phyloP scores from a whole-genome alignment of 2,329 filamentous ascomycete genomes.

The Akanthomyces lecanii region DNA sequence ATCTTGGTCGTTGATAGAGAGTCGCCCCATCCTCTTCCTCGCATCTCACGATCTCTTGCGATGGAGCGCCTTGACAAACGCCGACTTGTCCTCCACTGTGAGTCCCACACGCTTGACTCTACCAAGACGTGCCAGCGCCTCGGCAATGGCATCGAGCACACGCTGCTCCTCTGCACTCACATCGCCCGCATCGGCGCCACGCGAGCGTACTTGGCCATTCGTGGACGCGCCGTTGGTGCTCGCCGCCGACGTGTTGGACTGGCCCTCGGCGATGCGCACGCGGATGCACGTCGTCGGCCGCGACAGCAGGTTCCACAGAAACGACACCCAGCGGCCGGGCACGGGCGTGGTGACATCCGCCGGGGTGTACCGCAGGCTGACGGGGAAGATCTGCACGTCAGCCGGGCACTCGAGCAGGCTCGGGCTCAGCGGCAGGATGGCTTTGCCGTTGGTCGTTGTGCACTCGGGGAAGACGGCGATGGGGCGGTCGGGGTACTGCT shows the following conservation, averaged over 20 bases:
- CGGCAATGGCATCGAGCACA: conserved; percentile 73
- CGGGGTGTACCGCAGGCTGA: conserved; percentile 85
- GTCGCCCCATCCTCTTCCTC: not conserved
- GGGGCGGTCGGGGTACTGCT: conserved; percentile 66
- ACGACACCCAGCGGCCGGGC: conserved; percentile 65
- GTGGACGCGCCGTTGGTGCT: conserved; percentile 33
- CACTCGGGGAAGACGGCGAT: conserved; percentile 91
- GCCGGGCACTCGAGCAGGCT: conserved; percentile 65
- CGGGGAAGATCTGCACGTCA: conserved; percentile 76
- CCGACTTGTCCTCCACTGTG: conserved; percentile 74
- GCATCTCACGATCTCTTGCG: conserved; percentile 34
- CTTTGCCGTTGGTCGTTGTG: conserved; percentile 89
- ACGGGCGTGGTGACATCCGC: conserved; percentile 88
- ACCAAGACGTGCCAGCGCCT: conserved; percentile 80
- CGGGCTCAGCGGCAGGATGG: conserved; percentile 78
- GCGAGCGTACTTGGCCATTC: conserved; percentile 27
- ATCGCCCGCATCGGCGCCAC: conserved; percentile 30
- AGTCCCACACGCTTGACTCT: conserved; percentile 85
- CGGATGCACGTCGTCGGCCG: conserved; percentile 84
- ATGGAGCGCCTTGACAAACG: conserved; percentile 69
- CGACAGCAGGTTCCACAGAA: conserved; percentile 82
- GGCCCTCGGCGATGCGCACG: conserved; percentile 79
- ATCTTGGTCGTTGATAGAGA: not conserved
- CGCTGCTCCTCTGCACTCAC: conserved; percentile 57
- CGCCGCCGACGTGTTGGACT: conserved; percentile 48